Percentiles rank a stretch among this genome's conserved stretches.
Evolutionary conservation across 192 early-diverging fungal species (phyloP).

Genomic region (Coemansia sp.): DNA sequence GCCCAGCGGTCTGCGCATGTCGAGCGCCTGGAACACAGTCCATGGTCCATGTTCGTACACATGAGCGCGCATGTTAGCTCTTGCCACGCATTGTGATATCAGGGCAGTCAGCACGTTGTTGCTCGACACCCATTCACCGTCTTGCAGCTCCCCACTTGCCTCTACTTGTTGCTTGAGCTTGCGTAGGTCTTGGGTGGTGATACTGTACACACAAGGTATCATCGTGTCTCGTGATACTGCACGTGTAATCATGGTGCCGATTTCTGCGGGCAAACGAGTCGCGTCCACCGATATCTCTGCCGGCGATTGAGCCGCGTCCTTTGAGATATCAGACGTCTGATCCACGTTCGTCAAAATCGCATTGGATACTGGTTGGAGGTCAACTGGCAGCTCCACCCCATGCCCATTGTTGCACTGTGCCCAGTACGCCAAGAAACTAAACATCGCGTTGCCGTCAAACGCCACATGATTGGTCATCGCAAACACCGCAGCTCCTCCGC

Average conservation of each 20-base stretch:
- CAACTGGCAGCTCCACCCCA: slow-evolving; percentile 7
- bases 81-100: slow-evolving; percentile 24
- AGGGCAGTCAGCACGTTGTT: slow-evolving; percentile 38
- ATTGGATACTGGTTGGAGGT: neutral
- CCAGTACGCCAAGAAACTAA: slow-evolving; percentile 44
- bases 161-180: slow-evolving; percentile 18
- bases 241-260: slow-evolving; percentile 9
- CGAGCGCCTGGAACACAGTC: slow-evolving; percentile 42
- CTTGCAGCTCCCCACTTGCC: slow-evolving; percentile 23
- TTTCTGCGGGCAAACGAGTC: slow-evolving; percentile 14
- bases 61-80: slow-evolving; percentile 26
- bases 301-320: neutral
- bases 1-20: slow-evolving; percentile 40
- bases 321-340: neutral
- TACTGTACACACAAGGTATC: slow-evolving; percentile 30
- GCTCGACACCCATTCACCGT: slow-evolving; percentile 38
- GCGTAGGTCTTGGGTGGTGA: neutral
- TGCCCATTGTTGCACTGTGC: slow-evolving; percentile 22
- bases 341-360: neutral
- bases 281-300: slow-evolving; percentile 41
- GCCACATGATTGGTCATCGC: slow-evolving; percentile 46
- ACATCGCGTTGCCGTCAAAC: slow-evolving; percentile 49
- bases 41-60: slow-evolving; percentile 32
- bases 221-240: neutral
- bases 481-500: slow-evolving; percentile 35